Evolutionary conservation across 371 early-diverging fungal species (phyloP), one percentile per base, ranked within the genome.

Genomic region (Syncephalis fuscata): DNA sequence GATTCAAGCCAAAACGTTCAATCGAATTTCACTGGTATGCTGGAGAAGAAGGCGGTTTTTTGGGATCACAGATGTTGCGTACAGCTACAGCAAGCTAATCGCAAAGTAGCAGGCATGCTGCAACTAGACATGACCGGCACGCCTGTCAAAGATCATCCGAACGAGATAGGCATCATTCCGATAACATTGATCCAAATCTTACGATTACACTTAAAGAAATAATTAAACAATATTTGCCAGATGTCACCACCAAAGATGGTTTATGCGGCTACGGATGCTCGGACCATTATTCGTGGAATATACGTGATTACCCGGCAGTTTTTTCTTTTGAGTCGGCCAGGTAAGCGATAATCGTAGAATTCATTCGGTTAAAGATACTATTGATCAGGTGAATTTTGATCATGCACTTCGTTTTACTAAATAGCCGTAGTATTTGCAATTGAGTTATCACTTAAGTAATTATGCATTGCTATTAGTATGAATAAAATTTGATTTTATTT

Each of bases 221-320:
- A 25, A 22, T 14, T 17, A 32, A 10, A 1, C 15, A 43, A 1
- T 32, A 40, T 15, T n/a, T n/a, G n/a, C n/a, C n/a, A 25, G n/a
- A 42, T 4, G n/a, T 16, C 23, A 51, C 20, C 16, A 26, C 38
- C 44, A 78, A 77, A 40, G n/a, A n/a, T n/a, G n/a, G n/a, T n/a
- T 59, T 72, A 54, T 85, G 85, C 59, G 86, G 88, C 21, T 83
- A 81, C 63, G 79, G 56, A 37, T 68, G 68, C 65, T 68, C 77
- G 50, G 92, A 93, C 63, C 92, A 93, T 55, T 88, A 90, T 14
- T 80, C 87, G n/a, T 94, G 88, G 88, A 74, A 70, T 52, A 72
- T 80, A 52, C 73, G 74, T 19, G 88, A 87, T 1, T 88, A 68
- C 66, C 80, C 77, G 17, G 77, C 90, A 17, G 79, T 80, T 3